phyloP scores from a whole-genome alignment of 805 yeast genomes.

The Diddensiella transvaalensis region DNA sequence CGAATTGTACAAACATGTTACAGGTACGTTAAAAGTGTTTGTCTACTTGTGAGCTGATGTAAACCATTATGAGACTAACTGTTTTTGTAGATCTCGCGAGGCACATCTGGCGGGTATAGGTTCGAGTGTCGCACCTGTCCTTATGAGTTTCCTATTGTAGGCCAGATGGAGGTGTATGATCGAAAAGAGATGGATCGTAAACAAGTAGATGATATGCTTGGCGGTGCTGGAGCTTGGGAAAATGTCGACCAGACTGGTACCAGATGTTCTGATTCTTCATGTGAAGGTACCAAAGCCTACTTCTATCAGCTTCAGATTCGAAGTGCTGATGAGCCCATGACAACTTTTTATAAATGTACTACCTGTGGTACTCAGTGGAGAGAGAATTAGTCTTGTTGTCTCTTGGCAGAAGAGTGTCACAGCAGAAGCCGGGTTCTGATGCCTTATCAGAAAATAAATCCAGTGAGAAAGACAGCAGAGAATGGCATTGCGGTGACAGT shows the following conservation, averaged over 20 bases:
- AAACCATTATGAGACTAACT: too few species aligned
- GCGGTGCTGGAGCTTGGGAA: constrained; percentile 98
- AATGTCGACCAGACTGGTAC: constrained; percentile 94
- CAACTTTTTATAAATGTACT: constrained; percentile 94
- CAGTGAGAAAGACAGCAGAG: too few species aligned
- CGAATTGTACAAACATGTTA: constrained; percentile 89
- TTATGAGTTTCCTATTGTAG: constrained; percentile 84
- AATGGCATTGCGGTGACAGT: too few species aligned
- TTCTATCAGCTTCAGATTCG: constrained; percentile 95
- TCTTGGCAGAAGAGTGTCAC: too few species aligned
- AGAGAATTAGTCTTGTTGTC: constrained; percentile 57
- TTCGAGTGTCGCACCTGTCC: constrained; percentile 94
- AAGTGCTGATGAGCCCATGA: constrained; percentile 99
- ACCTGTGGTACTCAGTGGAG: constrained; percentile 95
- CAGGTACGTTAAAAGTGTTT: constrained; percentile 39
- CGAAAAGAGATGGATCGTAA: constrained; percentile 79
- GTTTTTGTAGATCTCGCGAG: constrained; percentile 46
- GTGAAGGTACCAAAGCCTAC: constrained; percentile 89
- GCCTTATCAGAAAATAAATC: too few species aligned
- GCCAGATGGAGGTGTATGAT: constrained; percentile 72
- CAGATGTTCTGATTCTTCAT: constrained; percentile 83
- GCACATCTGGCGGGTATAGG: constrained; percentile 52
- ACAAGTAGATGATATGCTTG: constrained; percentile 92
- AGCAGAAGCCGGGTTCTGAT: too few species aligned
- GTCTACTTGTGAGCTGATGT: background rate